Evolutionary conservation across 257 asterid genomes (phyloP).

Genomic region (Ajuga chamaepitys): DNA sequence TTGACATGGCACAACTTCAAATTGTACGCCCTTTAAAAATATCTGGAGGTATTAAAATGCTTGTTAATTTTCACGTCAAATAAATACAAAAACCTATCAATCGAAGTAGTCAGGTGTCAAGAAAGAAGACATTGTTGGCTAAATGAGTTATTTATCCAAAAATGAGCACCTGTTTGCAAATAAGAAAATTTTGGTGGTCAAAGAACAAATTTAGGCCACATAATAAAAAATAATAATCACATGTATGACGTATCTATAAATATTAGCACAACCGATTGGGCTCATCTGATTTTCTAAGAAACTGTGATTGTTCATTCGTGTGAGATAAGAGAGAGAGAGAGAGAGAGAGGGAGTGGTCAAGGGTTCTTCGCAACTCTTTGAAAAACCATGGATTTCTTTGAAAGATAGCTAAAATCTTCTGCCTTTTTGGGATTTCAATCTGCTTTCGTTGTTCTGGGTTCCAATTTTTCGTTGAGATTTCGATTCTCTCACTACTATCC

Average conservation of each 20-base stretch:
- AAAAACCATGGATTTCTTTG: conserved; percentile 28
- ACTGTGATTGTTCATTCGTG: conserved; percentile 16
- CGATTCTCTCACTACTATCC: conserved; percentile 5
- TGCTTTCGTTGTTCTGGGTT: neutral
- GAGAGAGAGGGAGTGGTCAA: conserved; percentile 12
- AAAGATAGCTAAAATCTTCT: conserved; percentile 13
- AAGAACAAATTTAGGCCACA: neutral
- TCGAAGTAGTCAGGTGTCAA: neutral
- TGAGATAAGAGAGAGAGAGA: conserved; percentile 16
- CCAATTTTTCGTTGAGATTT: conserved; percentile 10
- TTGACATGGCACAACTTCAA: too few relatives aligned
- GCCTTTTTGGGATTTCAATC: conserved; percentile 8
- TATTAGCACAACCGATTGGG: neutral
- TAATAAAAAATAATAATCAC: neutral
- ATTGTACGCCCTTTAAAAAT: too few relatives aligned
- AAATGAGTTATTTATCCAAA: neutral
- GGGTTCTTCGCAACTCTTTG: conserved; percentile 4
- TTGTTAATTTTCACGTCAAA: too few relatives aligned
- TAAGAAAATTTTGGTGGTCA: conserved; percentile 1
- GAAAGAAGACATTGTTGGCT: neutral
- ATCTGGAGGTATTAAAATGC: too few relatives aligned
- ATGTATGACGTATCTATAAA: neutral
- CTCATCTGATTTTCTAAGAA: neutral
- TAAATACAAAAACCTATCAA: neutral
- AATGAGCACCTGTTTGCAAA: neutral